Conservation (phyloP, 306 rosid genomes). For the Quercus agrifolia region DNA sequence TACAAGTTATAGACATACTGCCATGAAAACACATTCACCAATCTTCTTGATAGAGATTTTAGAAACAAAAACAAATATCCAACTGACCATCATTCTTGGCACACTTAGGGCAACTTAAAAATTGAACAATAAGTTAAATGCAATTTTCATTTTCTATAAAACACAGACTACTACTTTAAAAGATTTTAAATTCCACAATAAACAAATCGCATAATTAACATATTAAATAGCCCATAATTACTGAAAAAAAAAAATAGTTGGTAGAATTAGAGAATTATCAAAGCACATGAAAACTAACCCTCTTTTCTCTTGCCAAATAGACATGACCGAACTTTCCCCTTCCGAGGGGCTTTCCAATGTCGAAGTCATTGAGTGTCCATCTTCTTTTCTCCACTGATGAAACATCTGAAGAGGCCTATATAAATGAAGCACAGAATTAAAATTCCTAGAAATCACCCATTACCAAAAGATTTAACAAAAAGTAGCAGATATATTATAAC, state of each 20-base stretch:
- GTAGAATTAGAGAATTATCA: neutral
- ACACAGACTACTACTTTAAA: neutral
- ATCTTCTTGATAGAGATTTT: neutral
- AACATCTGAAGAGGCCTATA: conserved; percentile 54
- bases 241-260: neutral
- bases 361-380: conserved; percentile 92
- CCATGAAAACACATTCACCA: neutral
- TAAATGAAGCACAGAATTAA: conserved; percentile 18
- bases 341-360: conserved; percentile 95
- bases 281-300: conserved; percentile 40
- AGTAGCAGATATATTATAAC: neutral
- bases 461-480: neutral
- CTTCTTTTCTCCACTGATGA: conserved; percentile 68
- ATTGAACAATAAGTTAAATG: neutral
- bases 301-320: conserved; percentile 95
- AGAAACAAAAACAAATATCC: neutral
- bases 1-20: neutral
- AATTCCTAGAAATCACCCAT: neutral
- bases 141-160: neutral
- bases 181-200: neutral
- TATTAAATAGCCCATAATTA: neutral
- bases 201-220: neutral
- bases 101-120: neutral
- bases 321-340: conserved; percentile 99
- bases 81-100: neutral